Conservation (phyloP, 2,329 filamentous ascomycete species). For the Xylaria digitata region DNA sequence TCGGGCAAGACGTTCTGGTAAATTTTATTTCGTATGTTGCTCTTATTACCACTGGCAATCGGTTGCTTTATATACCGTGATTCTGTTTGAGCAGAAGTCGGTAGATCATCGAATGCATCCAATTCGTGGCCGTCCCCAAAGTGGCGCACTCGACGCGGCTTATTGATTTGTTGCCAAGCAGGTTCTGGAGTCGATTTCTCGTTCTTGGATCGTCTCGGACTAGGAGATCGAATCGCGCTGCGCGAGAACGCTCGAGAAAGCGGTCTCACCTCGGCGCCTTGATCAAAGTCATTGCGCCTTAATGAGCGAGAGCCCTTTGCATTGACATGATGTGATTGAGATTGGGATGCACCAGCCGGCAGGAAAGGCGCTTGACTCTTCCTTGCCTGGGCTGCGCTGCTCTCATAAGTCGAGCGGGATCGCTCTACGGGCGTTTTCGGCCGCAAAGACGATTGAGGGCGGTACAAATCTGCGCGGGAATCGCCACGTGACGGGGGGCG, state of each 20-base stretch:
- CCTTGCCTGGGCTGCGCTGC: conserved; percentile 62
- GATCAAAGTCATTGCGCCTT: conserved; percentile 85
- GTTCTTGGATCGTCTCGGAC: conserved; percentile 63
- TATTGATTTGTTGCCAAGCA: conserved; percentile 75
- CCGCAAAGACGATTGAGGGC: conserved; percentile 65
- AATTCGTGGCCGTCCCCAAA: conserved; percentile 95
- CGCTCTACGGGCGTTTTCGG: conserved; percentile 80
- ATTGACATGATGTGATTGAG: conserved; percentile 81
- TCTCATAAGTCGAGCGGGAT: conserved; percentile 62
- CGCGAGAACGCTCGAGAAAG: conserved; percentile 68
- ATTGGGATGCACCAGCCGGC: conserved; percentile 77
- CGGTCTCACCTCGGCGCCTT: conserved; percentile 68
- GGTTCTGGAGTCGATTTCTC: conserved; percentile 59
- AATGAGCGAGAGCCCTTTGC: conserved; percentile 77
- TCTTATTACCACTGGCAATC: conserved; percentile 74
- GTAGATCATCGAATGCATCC: conserved; percentile 93
- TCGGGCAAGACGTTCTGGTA: conserved; percentile 67
- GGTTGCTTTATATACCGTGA: conserved; percentile 86
- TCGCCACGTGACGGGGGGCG: conserved; percentile 71
- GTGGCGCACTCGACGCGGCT: conserved; percentile 74
- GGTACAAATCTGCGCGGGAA: conserved; percentile 61
- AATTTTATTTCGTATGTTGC: conserved; percentile 66
- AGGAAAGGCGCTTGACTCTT: conserved; percentile 79
- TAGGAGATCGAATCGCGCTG: conserved; percentile 69
- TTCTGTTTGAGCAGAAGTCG: conserved; percentile 85